Base-by-base conservation (phyloP, 768 basidiomycete genomes). In the Suillus tomentosus region DNA sequence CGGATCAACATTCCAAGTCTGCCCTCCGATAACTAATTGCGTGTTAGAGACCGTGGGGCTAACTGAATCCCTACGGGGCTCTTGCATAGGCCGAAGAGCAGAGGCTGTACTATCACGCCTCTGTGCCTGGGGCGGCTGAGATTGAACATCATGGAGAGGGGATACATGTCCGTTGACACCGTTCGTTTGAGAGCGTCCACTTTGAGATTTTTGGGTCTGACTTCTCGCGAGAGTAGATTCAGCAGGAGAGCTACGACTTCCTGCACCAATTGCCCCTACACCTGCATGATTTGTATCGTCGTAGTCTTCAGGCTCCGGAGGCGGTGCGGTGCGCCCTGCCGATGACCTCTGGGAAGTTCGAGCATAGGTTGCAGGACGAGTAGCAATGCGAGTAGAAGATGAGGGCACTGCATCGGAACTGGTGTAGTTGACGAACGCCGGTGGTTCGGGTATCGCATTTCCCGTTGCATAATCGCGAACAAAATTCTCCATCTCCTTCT, bases 391-490 rank as follows among this genome's bases (percentile, higher is more conserved):
- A 68, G 82, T 79, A 14, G 81, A 85, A 22, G 84, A 85, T 34
- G 83, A 84, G 8, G 88, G 86, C 31, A 87, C 82, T 10, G 89
- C 84, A 63, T 88, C 87, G 31, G 86, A 83, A 50, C 82, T 84
- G 45, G 85, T 83, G 73, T 92, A 94, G 78, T 95, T 91, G 74
- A 96, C 86, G 76, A 95, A 97, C 19, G 84, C 74, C 19, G 94
- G 95, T 9, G 94, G 86, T 67, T 97, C 94, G 0, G 95, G 94
- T 56, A 99, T 95, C 64, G 85, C 80, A 66, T 84, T 87, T 43
- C 95, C 96, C 3, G 95, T 98, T 4, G 94, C 94, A 71, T 94
- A 94, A 65, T 90, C 86, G 40, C 86, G 85, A 13, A 98, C 94
- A 69, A 99, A 98, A 72, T 85, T 85, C 66, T 94, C 89, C 82